phyloP scores from a whole-genome alignment of 129 eudicot genomes.

The Rutidosis leptorrhynchoides region DNA sequence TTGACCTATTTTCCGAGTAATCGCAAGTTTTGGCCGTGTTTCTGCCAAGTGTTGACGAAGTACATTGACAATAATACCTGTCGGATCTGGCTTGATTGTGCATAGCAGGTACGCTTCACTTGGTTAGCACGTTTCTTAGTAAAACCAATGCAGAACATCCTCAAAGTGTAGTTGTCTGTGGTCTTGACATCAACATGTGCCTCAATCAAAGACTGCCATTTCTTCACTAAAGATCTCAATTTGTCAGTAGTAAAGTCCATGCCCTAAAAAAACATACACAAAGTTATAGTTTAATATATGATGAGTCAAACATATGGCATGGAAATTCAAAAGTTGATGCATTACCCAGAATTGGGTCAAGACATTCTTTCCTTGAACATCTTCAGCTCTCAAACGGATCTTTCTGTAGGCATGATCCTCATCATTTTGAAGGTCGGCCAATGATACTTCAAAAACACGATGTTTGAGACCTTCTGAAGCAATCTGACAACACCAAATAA shows the following conservation, averaged over 20 bases:
- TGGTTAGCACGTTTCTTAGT: constrained; percentile 92
- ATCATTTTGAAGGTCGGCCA: constrained; percentile 78
- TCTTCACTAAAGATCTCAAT: constrained; percentile 69
- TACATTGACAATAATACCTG: no score
- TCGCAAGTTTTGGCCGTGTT: no score
- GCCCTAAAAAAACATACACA: constrained; percentile 38
- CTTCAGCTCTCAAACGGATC: constrained; percentile 83
- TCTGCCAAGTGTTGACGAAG: no score
- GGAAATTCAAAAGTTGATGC: not conserved
- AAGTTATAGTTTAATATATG: not conserved
- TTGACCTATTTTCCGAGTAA: no score
- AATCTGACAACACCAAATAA: constrained; percentile 37
- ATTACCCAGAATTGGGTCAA: constrained; percentile 81
- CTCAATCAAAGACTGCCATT: constrained; percentile 78
- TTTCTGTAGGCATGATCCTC: constrained; percentile 80
- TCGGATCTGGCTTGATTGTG: constrained; percentile 78
- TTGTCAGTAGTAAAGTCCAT: constrained; percentile 85
- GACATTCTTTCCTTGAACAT: constrained; percentile 78
- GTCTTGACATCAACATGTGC: constrained; percentile 93
- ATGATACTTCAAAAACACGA: constrained; percentile 68
- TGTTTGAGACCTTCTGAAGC: constrained; percentile 89
- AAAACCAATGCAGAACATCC: constrained; percentile 87
- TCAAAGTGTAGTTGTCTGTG: constrained; percentile 62
- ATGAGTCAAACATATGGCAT: not conserved
- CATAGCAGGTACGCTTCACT: constrained; percentile 76